Base-by-base conservation (phyloP, 2,329 filamentous ascomycete genomes). In the Aschersonia sp. region DNA sequence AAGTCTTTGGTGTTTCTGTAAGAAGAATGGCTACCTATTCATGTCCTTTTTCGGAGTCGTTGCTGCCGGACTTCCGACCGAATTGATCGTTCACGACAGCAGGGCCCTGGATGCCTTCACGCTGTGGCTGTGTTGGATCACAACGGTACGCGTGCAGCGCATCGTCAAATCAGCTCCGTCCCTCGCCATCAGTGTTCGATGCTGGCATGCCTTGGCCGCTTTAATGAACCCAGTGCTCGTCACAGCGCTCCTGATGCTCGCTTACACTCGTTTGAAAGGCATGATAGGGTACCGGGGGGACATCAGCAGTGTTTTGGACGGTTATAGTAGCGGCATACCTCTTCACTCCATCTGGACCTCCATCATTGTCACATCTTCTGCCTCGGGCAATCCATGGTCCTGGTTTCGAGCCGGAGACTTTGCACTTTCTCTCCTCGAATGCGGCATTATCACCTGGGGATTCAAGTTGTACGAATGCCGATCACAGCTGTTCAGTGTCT, bases 381-480 rank as follows among this genome's bases (percentile, higher is more conserved):
- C 58, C 9, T 48, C 52, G 0, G 29, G 45, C 3, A 56, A 59
- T 31, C 52, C 49, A 3, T 47, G 47, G 4, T 47, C 47, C 1
- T 65, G 63, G 60, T 66, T 69, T 46, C 71, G 70, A 2, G 72
- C 72, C 0, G 73, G 73, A 6, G 72, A 75, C 50, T 56, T 68
- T 3, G 72, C 73, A 0, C 61, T 69, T 1, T 69, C 71, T 0
- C 56, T 75, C 3, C 69, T 76, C 3, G 70, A 75, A 54, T 66
- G 69, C 3, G 73, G 72, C 9, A 72, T 76, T 30, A 63, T 75
- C 3, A 62, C 67, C 3, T 76, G 73, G 73, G 73, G 73, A 0
- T 67, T 76, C 52, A 76, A 75, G 57, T 61, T 76, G 3, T 73
- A 69, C 53, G 71, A 74, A 51, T 73, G 70, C 56, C 69, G 71